Base-by-base conservation (phyloP, 257 asterid species). In the Fraxinus excelsior region DNA sequence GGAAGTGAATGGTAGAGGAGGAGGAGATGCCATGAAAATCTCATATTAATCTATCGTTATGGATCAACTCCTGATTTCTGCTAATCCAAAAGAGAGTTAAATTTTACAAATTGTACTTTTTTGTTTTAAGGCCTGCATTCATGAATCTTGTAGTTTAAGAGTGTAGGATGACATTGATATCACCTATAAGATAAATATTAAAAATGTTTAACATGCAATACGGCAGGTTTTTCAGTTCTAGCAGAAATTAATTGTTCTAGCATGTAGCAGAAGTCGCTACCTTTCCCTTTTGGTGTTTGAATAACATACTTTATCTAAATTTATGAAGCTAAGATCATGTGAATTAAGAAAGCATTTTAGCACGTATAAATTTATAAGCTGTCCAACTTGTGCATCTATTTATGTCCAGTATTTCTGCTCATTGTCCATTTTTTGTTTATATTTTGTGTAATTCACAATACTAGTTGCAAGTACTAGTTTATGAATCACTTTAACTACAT, bases 261-360 rank as follows among this genome's bases (percentile, higher is more conserved):
- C 65, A 21, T n/a, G 65, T 56, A 9, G 65, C 28, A n/a, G 26
- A 56, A 56, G 3, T 56, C 4, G 12, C 26, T 56, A 7, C 28
- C 11, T 56, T 56, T 19, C 28, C 8, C 25, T 51, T 74, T 75
- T 71, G 65, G 35, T 31, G 14, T 44, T 70, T 62, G 65, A 78
- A 65, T 46, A 42, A 16, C 44, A 14, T 46, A 31, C n/a, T 72
- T 38, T 19, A 38, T 44, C 72, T 67, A 67, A 77, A 29, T 4
- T 67, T 62, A 62, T 66, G 75, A 40, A 38, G 56, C 76, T 73
- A 40, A 73, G 78, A 19, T 66, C 68, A 40, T 16, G 23, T 44
- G 14, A 9, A 38, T 38, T 38, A 38, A 9, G 44, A 38, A 38
- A 38, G 13, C 12, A 8, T 38, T 9, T 38, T 38, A 25, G 32